These are phyloP conservation scores for Dictyostelium citrinum DNA, from an alignment of 78 protist species.

Conservation along the genomic window DNA sequence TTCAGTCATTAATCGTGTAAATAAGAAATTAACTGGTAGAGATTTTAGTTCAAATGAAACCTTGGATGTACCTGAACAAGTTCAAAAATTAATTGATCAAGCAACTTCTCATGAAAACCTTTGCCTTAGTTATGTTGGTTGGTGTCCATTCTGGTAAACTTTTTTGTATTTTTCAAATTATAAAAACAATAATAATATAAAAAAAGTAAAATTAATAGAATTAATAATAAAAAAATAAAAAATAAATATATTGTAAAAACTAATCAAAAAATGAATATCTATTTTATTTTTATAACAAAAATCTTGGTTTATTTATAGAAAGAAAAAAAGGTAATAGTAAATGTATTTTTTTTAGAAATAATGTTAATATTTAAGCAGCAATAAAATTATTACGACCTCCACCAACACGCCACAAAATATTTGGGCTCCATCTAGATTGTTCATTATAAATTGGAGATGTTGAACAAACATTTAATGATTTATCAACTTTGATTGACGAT, in stretches of 20 bases:
- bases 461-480: background rate
- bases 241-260: too few relatives aligned
- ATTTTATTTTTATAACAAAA: too few relatives aligned
- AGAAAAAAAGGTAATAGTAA: too few relatives aligned
- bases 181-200: background rate
- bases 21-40: slow-evolving; percentile 93
- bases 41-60: slow-evolving; percentile 83
- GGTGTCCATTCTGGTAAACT: slow-evolving; percentile 93
- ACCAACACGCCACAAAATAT: background rate
- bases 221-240: too few relatives aligned
- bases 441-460: background rate
- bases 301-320: too few relatives aligned
- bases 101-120: slow-evolving; percentile 97
- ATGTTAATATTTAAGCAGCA: background rate
- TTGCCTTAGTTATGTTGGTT: slow-evolving; percentile 98
- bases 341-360: background rate
- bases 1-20: slow-evolving; percentile 91
- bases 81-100: slow-evolving; percentile 89
- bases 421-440: background rate
- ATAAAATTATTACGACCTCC: background rate
- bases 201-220: background rate
- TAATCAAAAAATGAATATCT: too few relatives aligned
- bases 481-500: background rate
- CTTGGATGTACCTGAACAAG: slow-evolving; percentile 89
- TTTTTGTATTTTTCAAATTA: background rate